Evolutionary conservation across 2,329 filamentous ascomycete species (phyloP).

Genomic region (Pseudocercospora fijiensis): DNA sequence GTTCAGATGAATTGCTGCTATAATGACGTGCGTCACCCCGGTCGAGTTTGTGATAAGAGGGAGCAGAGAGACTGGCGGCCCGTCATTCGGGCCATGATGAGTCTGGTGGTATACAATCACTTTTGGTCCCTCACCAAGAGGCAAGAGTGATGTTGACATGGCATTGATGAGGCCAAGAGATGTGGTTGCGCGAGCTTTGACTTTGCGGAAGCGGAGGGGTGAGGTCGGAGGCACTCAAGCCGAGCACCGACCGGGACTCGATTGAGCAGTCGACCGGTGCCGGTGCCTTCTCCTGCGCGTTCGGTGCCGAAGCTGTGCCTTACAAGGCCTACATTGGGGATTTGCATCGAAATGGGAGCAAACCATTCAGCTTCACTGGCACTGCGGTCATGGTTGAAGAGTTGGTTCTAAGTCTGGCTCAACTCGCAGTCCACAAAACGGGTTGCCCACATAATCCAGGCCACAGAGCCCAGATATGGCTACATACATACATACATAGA

Average conservation of each 20-base stretch:
- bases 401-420: no score
- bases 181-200: not conserved
- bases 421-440: no score
- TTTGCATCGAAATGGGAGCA: no score
- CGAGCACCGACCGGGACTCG: not conserved
- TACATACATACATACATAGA: no score
- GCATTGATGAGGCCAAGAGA: not conserved
- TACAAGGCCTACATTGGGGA: not conserved
- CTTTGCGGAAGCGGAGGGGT: not conserved
- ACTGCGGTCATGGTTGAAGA: no score
- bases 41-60: conserved; percentile 61
- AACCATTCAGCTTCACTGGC: no score
- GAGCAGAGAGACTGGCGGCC: conserved; percentile 60
- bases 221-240: not conserved
- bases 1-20: conserved; percentile 85
- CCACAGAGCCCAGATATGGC: not conserved
- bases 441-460: not conserved
- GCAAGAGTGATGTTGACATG: conserved; percentile 34
- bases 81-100: conserved; percentile 53
- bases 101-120: conserved; percentile 66
- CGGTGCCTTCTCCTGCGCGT: not conserved
- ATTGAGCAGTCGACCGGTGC: not conserved
- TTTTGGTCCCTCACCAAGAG: conserved; percentile 40
- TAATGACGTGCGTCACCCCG: conserved; percentile 75
- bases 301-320: not conserved